Evolutionary conservation across 805 yeast species (phyloP).

Genomic region (Nakazawaea wickerhamii): DNA sequence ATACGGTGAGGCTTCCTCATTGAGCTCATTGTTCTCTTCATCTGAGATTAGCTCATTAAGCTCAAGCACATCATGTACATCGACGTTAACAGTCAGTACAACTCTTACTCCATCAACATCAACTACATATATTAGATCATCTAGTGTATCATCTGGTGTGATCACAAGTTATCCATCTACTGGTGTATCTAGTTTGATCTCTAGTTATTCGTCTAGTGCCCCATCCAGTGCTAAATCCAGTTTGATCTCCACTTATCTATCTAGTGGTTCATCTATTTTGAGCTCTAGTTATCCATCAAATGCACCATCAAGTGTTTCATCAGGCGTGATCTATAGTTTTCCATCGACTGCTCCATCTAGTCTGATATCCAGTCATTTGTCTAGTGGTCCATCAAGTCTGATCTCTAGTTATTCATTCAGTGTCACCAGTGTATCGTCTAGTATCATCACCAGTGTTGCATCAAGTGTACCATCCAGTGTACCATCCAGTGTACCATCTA

Average conservation of each 20-base stretch:
- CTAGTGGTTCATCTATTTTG: not conserved
- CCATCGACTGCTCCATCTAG: constrained; percentile 1
- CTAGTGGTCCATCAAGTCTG: constrained; percentile 2
- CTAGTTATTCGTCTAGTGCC: not conserved
- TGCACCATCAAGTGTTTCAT: not conserved
- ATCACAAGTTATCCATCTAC: too few relatives aligned
- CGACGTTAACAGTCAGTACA: not conserved
- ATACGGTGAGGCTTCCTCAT: not conserved
- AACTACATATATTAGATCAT: not conserved
- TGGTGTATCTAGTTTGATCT: not conserved
- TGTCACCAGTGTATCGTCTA: not conserved
- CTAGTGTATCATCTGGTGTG: not conserved
- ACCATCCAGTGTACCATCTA: not conserved
- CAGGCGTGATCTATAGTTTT: constrained; percentile 1
- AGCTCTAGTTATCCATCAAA: not conserved
- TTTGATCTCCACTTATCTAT: too few relatives aligned
- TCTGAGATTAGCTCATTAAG: too few relatives aligned
- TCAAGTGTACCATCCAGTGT: not conserved
- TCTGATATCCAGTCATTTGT: not conserved
- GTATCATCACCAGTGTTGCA: too few relatives aligned
- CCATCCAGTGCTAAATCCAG: constrained; percentile 1
- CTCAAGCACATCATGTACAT: too few relatives aligned
- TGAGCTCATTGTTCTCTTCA: too few relatives aligned
- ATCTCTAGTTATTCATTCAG: not conserved
- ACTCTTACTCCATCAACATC: not conserved